phyloP scores from a whole-genome alignment of 139 green algal species.

The Auxenochlorella protothecoides region DNA sequence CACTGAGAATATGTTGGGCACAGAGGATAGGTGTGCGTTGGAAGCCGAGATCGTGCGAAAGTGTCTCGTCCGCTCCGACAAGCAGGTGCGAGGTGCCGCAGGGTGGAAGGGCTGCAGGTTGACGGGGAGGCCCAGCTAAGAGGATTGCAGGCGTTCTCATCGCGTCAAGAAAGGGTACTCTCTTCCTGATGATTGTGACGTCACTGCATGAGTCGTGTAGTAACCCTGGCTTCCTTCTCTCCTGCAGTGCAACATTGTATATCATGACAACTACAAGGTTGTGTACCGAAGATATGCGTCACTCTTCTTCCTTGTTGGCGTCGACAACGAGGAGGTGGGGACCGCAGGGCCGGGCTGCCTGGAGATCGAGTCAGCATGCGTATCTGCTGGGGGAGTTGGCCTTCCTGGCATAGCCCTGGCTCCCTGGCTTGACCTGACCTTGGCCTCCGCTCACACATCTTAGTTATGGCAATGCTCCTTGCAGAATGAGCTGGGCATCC shows the following conservation, averaged over 20 bases:
- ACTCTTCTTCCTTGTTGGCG: conserved; percentile 93
- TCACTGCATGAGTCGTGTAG: not conserved
- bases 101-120: not conserved
- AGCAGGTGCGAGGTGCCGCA: conserved; percentile 50
- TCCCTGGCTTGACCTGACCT: too few species aligned
- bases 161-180: not conserved
- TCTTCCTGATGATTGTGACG: not conserved
- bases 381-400: not conserved
- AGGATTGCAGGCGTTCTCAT: not conserved
- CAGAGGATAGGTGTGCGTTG: conserved; percentile 67
- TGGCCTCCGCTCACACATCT: not conserved
- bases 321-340: conserved; percentile 86
- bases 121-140: not conserved
- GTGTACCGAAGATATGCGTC: conserved; percentile 94
- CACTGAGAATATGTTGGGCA: conserved; percentile 60
- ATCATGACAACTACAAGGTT: conserved; percentile 85
- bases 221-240: not conserved
- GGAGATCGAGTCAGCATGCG: not conserved
- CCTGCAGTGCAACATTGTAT: conserved; percentile 88
- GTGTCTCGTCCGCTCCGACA: conserved; percentile 82
- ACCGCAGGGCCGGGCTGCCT: too few species aligned
- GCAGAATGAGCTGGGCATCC: conserved; percentile 91
- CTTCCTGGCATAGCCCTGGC: too few species aligned
- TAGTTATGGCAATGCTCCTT: not conserved
- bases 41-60: conserved; percentile 95